Evolutionary conservation across 805 yeast species (phyloP).

Genomic region (Lachancea sp.): DNA sequence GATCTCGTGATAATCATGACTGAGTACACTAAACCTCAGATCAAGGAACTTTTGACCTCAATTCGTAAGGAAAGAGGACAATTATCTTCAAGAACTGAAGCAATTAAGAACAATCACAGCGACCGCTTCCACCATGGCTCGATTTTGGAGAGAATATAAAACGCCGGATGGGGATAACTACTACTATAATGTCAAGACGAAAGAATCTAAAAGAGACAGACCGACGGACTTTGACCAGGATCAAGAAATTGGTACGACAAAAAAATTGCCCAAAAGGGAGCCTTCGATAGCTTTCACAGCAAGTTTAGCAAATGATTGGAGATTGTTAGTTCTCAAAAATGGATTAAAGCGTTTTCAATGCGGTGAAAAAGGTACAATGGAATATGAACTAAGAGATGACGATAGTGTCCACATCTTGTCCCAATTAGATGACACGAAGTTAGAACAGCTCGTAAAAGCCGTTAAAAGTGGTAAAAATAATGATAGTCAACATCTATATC

Average conservation of each 20-base stretch:
- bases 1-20: constrained; percentile 9
- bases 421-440: constrained; percentile 25
- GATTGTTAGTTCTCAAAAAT: constrained; percentile 35
- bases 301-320: constrained; percentile 34
- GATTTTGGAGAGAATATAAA: constrained; percentile 34
- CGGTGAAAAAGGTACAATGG: constrained; percentile 23
- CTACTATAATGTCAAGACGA: constrained; percentile 35
- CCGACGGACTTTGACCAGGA: constrained; percentile 21
- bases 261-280: constrained; percentile 7
- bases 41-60: not conserved
- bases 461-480: constrained; percentile 19
- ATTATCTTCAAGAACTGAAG: no score
- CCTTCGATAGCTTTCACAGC: constrained; percentile 15
- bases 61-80: not conserved
- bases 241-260: constrained; percentile 5
- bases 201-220: constrained; percentile 35
- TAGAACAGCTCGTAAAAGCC: constrained; percentile 21
- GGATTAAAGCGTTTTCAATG: constrained; percentile 42
- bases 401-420: constrained; percentile 25
- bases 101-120: constrained; percentile 2
- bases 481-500: constrained; percentile 2
- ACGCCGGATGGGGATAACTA: constrained; percentile 36
- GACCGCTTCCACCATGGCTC: constrained; percentile 14
- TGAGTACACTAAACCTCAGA: not conserved
- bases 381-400: constrained; percentile 35